Evolutionary conservation across 176 grass and related monocot species (phyloP).

Genomic region (Tillandsia fasciculata): DNA sequence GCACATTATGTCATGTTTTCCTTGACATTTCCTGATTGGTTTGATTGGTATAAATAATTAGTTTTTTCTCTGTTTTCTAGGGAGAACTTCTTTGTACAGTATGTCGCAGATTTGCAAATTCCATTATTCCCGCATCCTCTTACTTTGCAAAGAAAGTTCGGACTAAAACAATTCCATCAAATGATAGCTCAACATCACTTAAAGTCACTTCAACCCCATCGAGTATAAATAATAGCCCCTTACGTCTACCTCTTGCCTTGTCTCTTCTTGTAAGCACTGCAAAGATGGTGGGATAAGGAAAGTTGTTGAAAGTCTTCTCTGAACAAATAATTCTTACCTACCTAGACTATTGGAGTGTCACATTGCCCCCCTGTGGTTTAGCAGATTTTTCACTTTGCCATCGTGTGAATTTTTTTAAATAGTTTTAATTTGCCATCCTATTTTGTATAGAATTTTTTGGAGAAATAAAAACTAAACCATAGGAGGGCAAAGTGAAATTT

Average conservation of each 20-base stretch:
- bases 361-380: no score
- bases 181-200: constrained; percentile 19
- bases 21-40: constrained; percentile 8
- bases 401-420: no score
- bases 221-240: constrained; percentile 19
- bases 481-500: no score
- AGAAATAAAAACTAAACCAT: no score
- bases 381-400: no score
- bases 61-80: constrained; percentile 22
- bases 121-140: constrained; percentile 66
- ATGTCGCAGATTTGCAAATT: constrained; percentile 92
- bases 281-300: constrained; percentile 63
- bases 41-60: not conserved
- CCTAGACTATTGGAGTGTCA: no score
- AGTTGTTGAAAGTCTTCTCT: constrained; percentile 54
- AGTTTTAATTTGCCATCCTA: no score
- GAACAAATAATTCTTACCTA: constrained; percentile 22
- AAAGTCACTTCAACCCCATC: constrained; percentile 27
- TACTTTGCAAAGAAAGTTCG: constrained; percentile 34
- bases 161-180: constrained; percentile 17
- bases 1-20: constrained; percentile 13
- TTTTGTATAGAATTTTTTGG: no score
- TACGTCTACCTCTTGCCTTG: constrained; percentile 36
- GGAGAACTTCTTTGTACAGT: constrained; percentile 94
- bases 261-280: constrained; percentile 65